Conservation (phyloP, 2,329 filamentous ascomycete species). For the Cladosporium velox region DNA sequence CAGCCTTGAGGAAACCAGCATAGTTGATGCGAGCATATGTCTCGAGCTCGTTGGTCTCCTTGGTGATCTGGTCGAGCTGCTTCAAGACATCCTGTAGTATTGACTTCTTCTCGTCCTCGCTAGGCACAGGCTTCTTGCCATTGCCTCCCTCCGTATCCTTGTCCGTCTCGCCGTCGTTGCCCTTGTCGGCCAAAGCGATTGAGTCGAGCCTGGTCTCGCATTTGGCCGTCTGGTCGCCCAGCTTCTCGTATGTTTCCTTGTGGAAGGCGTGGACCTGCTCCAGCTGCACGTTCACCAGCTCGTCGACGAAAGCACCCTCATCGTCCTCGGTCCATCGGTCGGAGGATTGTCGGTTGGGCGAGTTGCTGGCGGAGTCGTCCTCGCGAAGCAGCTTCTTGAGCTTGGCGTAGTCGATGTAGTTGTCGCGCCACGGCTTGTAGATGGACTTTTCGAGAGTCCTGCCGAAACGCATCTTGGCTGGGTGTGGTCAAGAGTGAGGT, state of each 20-base stretch:
- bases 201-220: slow-evolving; percentile 66
- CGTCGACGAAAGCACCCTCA: slow-evolving; percentile 90
- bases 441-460: slow-evolving; percentile 78
- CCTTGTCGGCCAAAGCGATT: slow-evolving; percentile 41
- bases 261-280: slow-evolving; percentile 95
- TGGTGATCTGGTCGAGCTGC: slow-evolving; percentile 84
- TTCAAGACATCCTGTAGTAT: slow-evolving; percentile 70
- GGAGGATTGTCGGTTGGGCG: slow-evolving; percentile 51
- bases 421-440: slow-evolving; percentile 84
- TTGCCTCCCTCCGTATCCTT: slow-evolving; percentile 27
- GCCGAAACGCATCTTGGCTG: slow-evolving; percentile 80
- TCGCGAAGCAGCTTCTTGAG: slow-evolving; percentile 88
- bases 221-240: slow-evolving; percentile 77
- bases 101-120: slow-evolving; percentile 47
- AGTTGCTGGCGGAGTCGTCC: slow-evolving; percentile 55
- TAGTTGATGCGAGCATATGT: slow-evolving; percentile 97
- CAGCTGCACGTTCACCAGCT: slow-evolving; percentile 90
- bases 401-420: slow-evolving; percentile 95
- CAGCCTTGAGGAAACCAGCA: slow-evolving; percentile 95
- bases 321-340: slow-evolving; percentile 86
- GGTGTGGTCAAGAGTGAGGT: not conserved
- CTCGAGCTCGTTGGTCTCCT: slow-evolving; percentile 89
- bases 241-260: slow-evolving; percentile 73
- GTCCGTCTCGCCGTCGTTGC: slow-evolving; percentile 35
- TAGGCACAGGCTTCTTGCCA: slow-evolving; percentile 40